These are phyloP conservation scores for Lupinus albus DNA, from an alignment of 306 rosid species.

Conservation along the genomic window DNA sequence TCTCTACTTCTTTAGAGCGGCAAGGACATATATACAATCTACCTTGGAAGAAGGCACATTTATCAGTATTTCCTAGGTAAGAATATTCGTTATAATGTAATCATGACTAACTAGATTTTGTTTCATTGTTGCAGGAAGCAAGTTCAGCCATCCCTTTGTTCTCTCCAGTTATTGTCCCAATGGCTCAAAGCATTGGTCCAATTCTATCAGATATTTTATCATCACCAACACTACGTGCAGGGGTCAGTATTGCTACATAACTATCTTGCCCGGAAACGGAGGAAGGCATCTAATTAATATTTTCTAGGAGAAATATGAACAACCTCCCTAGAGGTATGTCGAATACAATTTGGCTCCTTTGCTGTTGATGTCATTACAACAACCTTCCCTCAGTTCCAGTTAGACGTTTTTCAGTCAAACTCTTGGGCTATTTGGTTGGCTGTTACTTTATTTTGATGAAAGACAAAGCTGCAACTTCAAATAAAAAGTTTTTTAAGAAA, in stretches of 20 bases:
- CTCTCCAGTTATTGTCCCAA: constrained; percentile 91
- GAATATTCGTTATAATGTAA: neutral
- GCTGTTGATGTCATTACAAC: constrained; percentile 35
- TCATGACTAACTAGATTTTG: constrained; percentile 34
- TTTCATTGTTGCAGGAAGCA: constrained; percentile 69
- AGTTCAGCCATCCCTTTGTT: constrained; percentile 87
- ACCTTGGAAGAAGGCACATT: neutral
- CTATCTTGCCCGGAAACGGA: constrained; percentile 23
- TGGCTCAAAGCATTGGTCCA: constrained; percentile 94
- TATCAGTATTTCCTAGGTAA: constrained; percentile 7
- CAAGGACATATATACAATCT: neutral
- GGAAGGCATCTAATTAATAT: constrained; percentile 35
- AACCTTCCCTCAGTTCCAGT: constrained; percentile 35
- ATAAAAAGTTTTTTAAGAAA: neutral
- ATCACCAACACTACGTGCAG: constrained; percentile 85
- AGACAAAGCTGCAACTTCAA: constrained; percentile 1
- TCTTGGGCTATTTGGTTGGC: neutral
- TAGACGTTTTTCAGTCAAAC: constrained; percentile 5
- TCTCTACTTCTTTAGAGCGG: neutral
- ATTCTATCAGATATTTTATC: constrained; percentile 87
- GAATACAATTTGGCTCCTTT: constrained; percentile 42
- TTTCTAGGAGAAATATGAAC: constrained; percentile 34
- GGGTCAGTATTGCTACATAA: constrained; percentile 65
- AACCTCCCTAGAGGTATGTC: constrained; percentile 42
- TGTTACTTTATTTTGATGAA: constrained; percentile 17